Base-by-base conservation (phyloP, 345 rosid species). In the Ceriops zippeliana region DNA sequence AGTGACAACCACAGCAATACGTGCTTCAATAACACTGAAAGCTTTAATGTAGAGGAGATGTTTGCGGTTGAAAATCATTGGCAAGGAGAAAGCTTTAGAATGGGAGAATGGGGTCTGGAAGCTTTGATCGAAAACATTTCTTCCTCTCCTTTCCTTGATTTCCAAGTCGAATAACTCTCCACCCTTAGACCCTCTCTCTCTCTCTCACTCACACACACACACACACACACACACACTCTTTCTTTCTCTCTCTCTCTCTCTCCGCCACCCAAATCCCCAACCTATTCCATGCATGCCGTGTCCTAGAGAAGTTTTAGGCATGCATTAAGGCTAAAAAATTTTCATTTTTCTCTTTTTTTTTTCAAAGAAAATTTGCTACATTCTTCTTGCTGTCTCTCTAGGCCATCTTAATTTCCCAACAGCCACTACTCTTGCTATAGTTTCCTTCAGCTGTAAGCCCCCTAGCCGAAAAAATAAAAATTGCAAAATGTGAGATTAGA, bases 51-150 rank as follows among this genome's bases (percentile, higher is more conserved):
- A 61, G 89, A 83, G 60, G 85, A 81, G 69, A 77, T 86, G 69
- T 54, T 83, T 75, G 89, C 79, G 11, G 59, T 79, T 58, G 96
- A 84, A 70, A 83, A 86, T 80, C 75, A 83, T 37, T 89, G 83
- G 84, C 84, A 82, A 69, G 86, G 80, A 76, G 90, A 87, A 79
- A 85, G 83, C 89, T 85, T 86, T 56, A 80, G 85, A 79, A 79
- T 82, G 61, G 98, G 91, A 79, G 98, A 90, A 67, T 92, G 98
- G 97, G 98, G 87, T 76, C 81, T 90, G 20, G 97, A 92, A 71
- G 89, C 87, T 72, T 84, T 93, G 65, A 85, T 90, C 75, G 88
- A 84, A 65, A 85, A 89, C 58, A 77, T 82, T 59, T 80, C 90
- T 42, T 83, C 92, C 71, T 87, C 87, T 61, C 93, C 97, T 65